Conservation (phyloP, 1,284 basidiomycete genomes). For the Wolfiporia cocos region DNA sequence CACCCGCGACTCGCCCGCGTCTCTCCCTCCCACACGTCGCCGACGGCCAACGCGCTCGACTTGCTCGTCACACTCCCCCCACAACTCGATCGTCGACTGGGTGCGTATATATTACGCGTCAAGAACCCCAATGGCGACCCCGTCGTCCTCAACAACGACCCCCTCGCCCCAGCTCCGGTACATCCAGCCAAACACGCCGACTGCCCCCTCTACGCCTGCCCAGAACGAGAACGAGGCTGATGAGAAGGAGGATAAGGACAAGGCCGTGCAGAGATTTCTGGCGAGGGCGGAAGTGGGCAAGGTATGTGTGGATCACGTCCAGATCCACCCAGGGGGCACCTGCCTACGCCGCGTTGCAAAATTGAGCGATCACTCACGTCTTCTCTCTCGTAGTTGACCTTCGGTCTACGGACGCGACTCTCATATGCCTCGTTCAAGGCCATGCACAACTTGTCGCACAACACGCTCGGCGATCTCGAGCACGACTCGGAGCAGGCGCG, state of each 20-base stretch:
- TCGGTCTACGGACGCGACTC: conserved; percentile 67
- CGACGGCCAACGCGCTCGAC: conserved; percentile 7
- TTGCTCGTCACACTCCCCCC: not conserved
- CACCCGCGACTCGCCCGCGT: conserved; percentile 7
- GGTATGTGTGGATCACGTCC: conserved; percentile 42
- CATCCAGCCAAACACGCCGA: conserved; percentile 40
- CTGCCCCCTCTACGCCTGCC: conserved; percentile 21
- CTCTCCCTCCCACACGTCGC: conserved; percentile 9
- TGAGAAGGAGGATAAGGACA: conserved; percentile 54
- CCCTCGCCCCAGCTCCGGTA: conserved; percentile 65
- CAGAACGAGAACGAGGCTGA: conserved; percentile 31
- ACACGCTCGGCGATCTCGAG: conserved; percentile 65
- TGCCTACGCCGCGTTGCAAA: conserved; percentile 18
- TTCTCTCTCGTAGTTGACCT: conserved; percentile 53
- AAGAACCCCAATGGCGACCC: conserved; percentile 51
- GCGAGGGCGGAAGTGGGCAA: conserved; percentile 70
- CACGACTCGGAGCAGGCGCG: conserved; percentile 39
- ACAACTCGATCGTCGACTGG: not conserved
- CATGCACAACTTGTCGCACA: conserved; percentile 57
- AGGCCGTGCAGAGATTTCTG: conserved; percentile 64
- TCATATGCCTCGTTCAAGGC: conserved; percentile 80
- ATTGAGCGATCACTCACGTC: conserved; percentile 26
- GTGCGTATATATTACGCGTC: conserved; percentile 2
- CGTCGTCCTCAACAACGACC: conserved; percentile 71
- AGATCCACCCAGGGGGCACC: conserved; percentile 11